These are phyloP conservation scores for Danielia oregonensis DNA, from an alignment of 805 yeast species.

Conservation along the genomic window DNA sequence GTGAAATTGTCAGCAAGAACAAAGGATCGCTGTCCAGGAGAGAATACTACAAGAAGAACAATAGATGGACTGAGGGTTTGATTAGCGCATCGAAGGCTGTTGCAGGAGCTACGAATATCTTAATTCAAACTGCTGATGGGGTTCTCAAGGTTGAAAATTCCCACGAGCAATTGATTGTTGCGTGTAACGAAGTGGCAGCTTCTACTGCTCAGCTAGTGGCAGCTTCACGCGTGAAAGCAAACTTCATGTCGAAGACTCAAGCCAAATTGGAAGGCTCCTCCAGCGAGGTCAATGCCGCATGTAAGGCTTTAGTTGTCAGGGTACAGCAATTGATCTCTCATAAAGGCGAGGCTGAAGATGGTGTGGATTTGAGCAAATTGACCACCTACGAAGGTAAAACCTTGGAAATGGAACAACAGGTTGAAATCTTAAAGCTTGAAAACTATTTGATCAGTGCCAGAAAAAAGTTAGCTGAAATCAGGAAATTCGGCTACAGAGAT, in stretches of 20 bases:
- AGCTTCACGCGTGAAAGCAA: slow-evolving; percentile 83
- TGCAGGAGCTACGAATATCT: slow-evolving; percentile 75
- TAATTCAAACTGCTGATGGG: slow-evolving; percentile 85
- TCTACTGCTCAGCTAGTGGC: slow-evolving; percentile 91
- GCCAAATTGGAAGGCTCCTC: slow-evolving; percentile 68
- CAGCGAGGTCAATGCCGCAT: slow-evolving; percentile 68
- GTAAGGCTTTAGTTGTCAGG: slow-evolving; percentile 64
- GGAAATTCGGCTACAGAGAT: slow-evolving; percentile 72
- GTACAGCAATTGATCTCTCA: slow-evolving; percentile 58
- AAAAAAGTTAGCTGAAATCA: slow-evolving; percentile 77
- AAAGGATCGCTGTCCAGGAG: slow-evolving; percentile 62
- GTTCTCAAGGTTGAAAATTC: slow-evolving; percentile 60
- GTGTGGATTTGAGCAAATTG: slow-evolving; percentile 62
- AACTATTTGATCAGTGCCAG: slow-evolving; percentile 68
- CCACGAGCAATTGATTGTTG: slow-evolving; percentile 82
- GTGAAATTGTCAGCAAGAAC: slow-evolving; percentile 73
- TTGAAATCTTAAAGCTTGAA: slow-evolving; percentile 79
- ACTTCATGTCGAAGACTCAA: slow-evolving; percentile 71
- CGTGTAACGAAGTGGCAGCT: slow-evolving; percentile 88
- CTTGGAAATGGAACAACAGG: slow-evolving; percentile 90
- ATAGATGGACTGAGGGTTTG: slow-evolving; percentile 91
- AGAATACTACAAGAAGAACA: slow-evolving; percentile 80
- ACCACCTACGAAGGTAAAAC: slow-evolving; percentile 80
- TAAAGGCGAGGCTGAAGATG: slow-evolving; percentile 29
- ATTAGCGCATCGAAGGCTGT: slow-evolving; percentile 87